Evolutionary conservation across 306 rosid genomes (phyloP), one percentile per base, ranked within the genome.

Genomic region (Luffa acutangula): DNA sequence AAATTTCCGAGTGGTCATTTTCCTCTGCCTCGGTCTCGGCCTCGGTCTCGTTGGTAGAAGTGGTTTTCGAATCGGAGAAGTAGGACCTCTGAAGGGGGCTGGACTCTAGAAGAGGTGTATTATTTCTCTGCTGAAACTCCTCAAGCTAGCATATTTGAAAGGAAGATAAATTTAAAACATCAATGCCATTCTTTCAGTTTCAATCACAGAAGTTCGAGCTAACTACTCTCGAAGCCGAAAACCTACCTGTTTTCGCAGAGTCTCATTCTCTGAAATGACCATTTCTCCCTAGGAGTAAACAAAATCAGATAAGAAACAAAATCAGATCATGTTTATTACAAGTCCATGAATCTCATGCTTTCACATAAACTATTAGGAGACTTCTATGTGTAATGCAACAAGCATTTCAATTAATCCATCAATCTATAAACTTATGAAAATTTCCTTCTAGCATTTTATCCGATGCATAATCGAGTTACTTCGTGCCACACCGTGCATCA

Each of bases 201-300:
- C 75, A n/a, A 9, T 43, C 8, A 11, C 75, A 5, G 34, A 70
- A 70, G 11, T 15, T 72, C 1, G 18, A 49, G 63, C 42, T 60
- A 25, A 74, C 11, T 12, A 46, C 59, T 48, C 6, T 2, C 20
- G 11, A 46, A 74, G 6, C 58, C 41, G 10, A 31, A 58, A 53
- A 72, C 76, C 78, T 45, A 89, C 93, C 82, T 88, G 86, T 82
- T 89, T 88, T 63, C 81, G 86, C 42, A 90, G 82, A 80, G 81
- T 77, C 80, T 90, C 92, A 46, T 85, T 90, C 77, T 92, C 93
- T 49, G 76, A 39, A 88, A 85, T 17, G 37, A 89, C 87, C 78
- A 79, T 87, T 71, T 89, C 88, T 79, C 87, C 97, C 93, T 89
- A 84, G 9, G 25, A 74, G 45, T 43, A 20, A 17, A 66, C 14